Evolutionary conservation across 2,329 filamentous ascomycete species (phyloP), one percentile per base, ranked within the genome.

Genomic region (Reticulascus tulasneorum): DNA sequence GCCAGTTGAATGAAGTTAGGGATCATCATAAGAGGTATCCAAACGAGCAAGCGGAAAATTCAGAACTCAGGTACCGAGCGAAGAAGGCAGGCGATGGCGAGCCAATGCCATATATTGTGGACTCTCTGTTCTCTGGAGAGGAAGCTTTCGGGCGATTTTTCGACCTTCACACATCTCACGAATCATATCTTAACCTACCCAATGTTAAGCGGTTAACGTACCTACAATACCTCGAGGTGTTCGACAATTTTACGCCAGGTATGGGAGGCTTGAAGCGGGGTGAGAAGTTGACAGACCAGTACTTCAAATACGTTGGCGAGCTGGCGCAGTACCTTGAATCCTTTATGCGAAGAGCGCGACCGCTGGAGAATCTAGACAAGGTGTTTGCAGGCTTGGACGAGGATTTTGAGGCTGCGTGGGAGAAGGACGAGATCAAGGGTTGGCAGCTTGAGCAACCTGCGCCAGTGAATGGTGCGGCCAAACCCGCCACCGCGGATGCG

Each of bases 41-140:
- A 2, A 94, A 94, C 63, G 88, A 96, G 58, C 88, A 86, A 20
- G 86, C 94, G 30, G 93, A 98, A 62, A 96, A 97, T 52, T 79
- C 95, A 11, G 94, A 98, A 65, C 79, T 84, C 49, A 86, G 90
- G 23, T 98, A 98, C 69, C 88, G 89, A 59, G 75, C 65, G 29
- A 74, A 80, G 54, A 77, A 75, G 39, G 67, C 73, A 26, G 75
- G 73, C 10, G 79, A 80, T 27, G 82, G 84, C 46, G 77, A 84
- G 29, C 67, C 73, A 2, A 61, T 77, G 37, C 71, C 75, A 5
- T 79, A 77, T 27, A 79, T 90, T 34, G 82, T 96, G 30, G 91
- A 97, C 55, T 80, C 79, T 39, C 84, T 97, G 69, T 98, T 98
- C 62, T 94, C 89, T 0, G 93, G 93, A 44, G 94, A 98, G 62